Evolutionary conservation across 1,284 basidiomycete species (phyloP).

Genomic region (Stereum hirsutum): DNA sequence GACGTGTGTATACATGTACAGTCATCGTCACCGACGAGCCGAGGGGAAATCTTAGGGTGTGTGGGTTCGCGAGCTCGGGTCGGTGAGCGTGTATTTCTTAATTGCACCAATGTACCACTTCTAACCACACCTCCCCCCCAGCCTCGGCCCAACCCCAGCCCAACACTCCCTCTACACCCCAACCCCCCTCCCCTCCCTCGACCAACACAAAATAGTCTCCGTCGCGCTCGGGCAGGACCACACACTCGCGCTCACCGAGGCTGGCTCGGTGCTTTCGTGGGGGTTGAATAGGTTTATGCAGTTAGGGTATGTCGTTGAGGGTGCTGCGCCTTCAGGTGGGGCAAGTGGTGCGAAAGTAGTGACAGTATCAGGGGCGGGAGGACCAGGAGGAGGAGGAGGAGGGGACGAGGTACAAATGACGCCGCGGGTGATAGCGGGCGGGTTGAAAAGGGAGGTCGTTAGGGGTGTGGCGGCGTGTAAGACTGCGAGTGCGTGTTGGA

Average conservation of each 20-base stretch:
- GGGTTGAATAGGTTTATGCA: conserved; percentile 85
- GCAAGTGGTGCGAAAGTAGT: too few species aligned
- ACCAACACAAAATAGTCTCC: conserved; percentile 37
- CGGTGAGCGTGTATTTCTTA: conserved; percentile 31
- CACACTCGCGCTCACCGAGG: conserved; percentile 75
- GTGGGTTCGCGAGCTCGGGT: conserved; percentile 82
- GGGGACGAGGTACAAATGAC: conserved; percentile 64
- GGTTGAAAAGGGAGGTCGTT: conserved; percentile 76
- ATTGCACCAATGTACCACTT: background rate
- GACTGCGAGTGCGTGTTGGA: conserved; percentile 88
- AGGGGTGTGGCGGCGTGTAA: conserved; percentile 84
- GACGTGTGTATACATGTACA: conserved; percentile 10
- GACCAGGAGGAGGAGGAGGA: too few species aligned
- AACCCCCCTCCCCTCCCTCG: conserved; percentile 51
- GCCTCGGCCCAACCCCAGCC: conserved; percentile 52
- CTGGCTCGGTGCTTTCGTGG: conserved; percentile 86
- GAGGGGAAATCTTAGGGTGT: conserved; percentile 69
- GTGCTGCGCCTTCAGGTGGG: conserved; percentile 16
- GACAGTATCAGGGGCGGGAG: too few species aligned
- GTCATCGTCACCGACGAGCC: conserved; percentile 71
- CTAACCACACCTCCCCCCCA: conserved; percentile 15
- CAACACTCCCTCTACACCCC: conserved; percentile 77
- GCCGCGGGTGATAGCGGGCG: conserved; percentile 71
- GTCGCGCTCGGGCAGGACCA: conserved; percentile 93
- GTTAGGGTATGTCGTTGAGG: conserved; percentile 83